phyloP scores from a whole-genome alignment of 306 rosid species.

The Citrullus mucosospermus region DNA sequence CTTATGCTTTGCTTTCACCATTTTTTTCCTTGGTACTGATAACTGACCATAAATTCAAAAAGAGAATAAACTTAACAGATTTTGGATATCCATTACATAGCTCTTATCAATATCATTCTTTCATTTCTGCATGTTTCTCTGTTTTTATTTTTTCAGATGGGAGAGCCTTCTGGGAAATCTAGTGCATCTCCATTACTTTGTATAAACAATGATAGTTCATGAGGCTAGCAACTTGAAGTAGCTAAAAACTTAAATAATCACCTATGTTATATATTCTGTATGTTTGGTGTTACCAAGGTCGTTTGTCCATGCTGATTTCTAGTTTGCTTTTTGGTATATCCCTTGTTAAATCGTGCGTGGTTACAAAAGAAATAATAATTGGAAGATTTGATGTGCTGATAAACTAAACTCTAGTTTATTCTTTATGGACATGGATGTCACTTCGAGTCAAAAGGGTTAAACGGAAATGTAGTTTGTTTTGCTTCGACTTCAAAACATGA shows the following conservation, averaged over 20 bases:
- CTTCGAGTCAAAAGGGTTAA: background rate
- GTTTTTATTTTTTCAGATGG: background rate
- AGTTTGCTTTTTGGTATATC: background rate
- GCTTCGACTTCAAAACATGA: background rate
- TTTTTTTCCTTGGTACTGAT: background rate
- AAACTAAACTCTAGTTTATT: background rate
- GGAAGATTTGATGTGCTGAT: background rate
- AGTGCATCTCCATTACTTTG: background rate
- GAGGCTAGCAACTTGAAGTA: background rate
- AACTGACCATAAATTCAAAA: background rate
- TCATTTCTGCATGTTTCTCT: background rate
- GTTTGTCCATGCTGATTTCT: background rate
- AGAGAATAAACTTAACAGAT: background rate
- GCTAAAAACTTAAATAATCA: background rate
- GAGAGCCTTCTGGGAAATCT: background rate
- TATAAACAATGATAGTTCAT: background rate
- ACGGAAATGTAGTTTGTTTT: background rate
- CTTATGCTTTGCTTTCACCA: background rate
- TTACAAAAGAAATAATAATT: background rate
- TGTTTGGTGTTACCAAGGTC: background rate
- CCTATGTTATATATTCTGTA: background rate
- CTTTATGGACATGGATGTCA: background rate
- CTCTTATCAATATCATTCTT: background rate
- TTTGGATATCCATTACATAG: background rate
- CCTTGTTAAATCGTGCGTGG: background rate